Evolutionary conservation across 2,329 filamentous ascomycete genomes (phyloP).

Genomic region (Kalmusia sp.): DNA sequence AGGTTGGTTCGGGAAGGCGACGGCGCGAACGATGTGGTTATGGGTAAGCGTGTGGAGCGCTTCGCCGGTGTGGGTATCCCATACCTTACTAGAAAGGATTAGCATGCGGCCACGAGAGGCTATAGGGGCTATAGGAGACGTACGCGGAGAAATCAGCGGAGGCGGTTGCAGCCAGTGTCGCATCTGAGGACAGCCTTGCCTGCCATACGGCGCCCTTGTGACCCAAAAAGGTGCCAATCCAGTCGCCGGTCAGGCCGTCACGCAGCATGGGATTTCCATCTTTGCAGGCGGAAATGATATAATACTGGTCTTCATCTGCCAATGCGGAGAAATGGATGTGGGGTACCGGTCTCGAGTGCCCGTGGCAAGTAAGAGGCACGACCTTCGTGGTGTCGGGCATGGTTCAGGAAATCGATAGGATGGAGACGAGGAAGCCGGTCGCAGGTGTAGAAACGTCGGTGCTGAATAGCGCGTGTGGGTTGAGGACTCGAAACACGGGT

Average conservation of each 20-base stretch:
- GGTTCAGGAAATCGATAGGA: neutral
- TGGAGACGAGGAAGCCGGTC: neutral
- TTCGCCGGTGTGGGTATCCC: constrained; percentile 96
- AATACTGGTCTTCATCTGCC: constrained; percentile 84
- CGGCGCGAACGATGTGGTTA: constrained; percentile 91
- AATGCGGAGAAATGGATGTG: constrained; percentile 89
- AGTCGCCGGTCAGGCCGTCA: constrained; percentile 83
- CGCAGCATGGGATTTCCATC: constrained; percentile 99
- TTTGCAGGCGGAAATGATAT: constrained; percentile 93
- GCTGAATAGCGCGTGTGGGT: neutral
- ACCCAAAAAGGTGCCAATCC: constrained; percentile 93
- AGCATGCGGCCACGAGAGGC: constrained; percentile 22
- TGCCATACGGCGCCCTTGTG: constrained; percentile 99
- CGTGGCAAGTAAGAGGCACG: constrained; percentile 91
- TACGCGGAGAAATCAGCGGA: constrained; percentile 96
- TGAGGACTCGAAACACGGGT: neutral
- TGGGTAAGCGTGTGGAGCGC: constrained; percentile 86
- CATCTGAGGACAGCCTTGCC: constrained; percentile 86
- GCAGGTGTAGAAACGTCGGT: neutral
- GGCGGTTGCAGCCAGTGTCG: constrained; percentile 86
- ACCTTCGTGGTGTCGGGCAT: constrained; percentile 62
- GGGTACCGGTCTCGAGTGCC: constrained; percentile 89
- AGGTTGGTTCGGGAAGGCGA: constrained; percentile 80
- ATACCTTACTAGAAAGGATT: constrained; percentile 74
- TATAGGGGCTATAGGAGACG: constrained; percentile 39